Evolutionary conservation across 371 early-diverging fungal species (phyloP).

Genomic region (Quaeritorhiza haematococci): DNA sequence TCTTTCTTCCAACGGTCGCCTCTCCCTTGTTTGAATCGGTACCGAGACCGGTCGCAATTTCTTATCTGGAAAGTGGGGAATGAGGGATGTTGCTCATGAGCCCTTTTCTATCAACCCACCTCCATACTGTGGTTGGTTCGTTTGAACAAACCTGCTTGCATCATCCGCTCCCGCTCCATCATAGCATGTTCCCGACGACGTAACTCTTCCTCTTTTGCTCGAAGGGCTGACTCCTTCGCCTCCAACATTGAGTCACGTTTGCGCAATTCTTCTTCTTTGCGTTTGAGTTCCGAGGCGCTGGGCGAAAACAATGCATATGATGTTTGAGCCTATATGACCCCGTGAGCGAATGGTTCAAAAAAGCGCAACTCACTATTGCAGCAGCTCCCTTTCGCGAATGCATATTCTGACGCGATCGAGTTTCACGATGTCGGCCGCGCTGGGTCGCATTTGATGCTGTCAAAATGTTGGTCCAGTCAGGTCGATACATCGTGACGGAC

Average conservation of each 20-base stretch:
- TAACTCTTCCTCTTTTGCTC: slow-evolving; percentile 3
- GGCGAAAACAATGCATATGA: not conserved
- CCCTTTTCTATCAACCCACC: not conserved
- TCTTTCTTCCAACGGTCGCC: not conserved
- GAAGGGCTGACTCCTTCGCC: not conserved
- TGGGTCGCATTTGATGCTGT: slow-evolving; percentile 31
- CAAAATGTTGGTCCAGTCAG: slow-evolving; percentile 1
- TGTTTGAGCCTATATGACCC: not conserved
- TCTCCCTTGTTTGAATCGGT: not conserved
- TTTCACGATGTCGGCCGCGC: slow-evolving; percentile 28
- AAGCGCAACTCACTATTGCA: slow-evolving; percentile 6
- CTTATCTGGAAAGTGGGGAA: not conserved
- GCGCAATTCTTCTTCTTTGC: slow-evolving; percentile 23
- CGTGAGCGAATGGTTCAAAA: not conserved
- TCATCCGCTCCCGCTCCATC: not conserved
- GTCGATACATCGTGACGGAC: not conserved
- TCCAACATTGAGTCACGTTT: slow-evolving; percentile 16
- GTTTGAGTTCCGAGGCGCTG: slow-evolving; percentile 13
- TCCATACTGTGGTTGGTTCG: not conserved
- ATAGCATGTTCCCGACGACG: slow-evolving; percentile 8
- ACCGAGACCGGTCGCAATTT: not conserved
- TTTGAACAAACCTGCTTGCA: not conserved
- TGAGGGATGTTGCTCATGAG: not conserved
- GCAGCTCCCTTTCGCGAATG: slow-evolving; percentile 24
- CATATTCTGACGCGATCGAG: slow-evolving; percentile 16